phyloP scores from a whole-genome alignment of 2,329 filamentous ascomycete species.

The Venturiaceae sp. region DNA sequence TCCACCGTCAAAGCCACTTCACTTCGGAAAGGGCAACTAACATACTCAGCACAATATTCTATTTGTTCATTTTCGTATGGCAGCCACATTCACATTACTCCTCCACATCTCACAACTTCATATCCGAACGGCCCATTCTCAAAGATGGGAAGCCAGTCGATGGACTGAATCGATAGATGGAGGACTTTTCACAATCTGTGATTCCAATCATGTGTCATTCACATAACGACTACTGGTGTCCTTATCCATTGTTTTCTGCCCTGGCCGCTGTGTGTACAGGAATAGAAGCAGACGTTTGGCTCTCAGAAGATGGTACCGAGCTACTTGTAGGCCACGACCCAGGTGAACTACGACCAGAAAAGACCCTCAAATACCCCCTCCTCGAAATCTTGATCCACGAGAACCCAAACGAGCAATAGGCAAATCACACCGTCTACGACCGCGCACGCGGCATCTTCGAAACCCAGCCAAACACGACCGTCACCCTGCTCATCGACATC shows the following conservation, averaged over 20 bases:
- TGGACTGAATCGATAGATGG: background rate
- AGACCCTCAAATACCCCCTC: slow-evolving; percentile 15
- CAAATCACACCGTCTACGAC: slow-evolving; percentile 9
- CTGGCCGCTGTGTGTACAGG: slow-evolving; percentile 25
- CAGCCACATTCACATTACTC: background rate
- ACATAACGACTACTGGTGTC: slow-evolving; percentile 34
- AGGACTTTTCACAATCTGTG: background rate
- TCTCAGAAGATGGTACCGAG: slow-evolving; percentile 11
- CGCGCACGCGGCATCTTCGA: slow-evolving; percentile 5
- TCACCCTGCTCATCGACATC: slow-evolving; percentile 10
- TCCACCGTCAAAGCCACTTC: background rate
- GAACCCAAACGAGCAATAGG: slow-evolving; percentile 18
- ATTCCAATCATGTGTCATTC: slow-evolving; percentile 19
- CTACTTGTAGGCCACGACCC: slow-evolving; percentile 20
- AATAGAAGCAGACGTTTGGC: slow-evolving; percentile 23
- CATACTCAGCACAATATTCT: background rate
- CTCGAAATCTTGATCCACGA: background rate
- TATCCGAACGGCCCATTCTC: background rate
- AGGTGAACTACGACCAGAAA: slow-evolving; percentile 12
- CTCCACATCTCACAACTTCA: background rate
- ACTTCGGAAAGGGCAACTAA: too few species aligned
- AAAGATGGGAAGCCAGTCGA: background rate
- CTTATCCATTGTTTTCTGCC: slow-evolving; percentile 27
- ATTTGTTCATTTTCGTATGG: background rate
- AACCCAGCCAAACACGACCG: background rate